Base-by-base conservation (phyloP, 495 filamentous ascomycete genomes). In the Immersiella caudata region DNA sequence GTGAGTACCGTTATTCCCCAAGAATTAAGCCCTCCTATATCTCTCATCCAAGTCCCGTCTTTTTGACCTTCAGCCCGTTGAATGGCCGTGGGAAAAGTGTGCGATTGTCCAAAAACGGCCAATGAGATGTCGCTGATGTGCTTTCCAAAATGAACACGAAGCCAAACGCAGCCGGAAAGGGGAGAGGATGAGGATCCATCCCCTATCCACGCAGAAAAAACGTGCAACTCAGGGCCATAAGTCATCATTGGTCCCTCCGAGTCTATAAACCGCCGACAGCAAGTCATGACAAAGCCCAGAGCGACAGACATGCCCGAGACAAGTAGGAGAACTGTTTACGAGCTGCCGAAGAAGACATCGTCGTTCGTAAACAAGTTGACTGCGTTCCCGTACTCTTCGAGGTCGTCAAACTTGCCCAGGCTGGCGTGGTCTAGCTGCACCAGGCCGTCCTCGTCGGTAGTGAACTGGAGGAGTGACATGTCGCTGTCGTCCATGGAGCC, bases 301-400 rank as follows among this genome's bases (percentile, higher is more conserved):
- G 16, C 2, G 40, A 46, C 40, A 26, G 52, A 12, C 16, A 55
- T 26, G n/a, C 7, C n/a, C 20, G 14, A n/a, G 20, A 22, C 7
- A 55, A n/a, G n/a, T 11, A 6, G 52, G 26, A 14, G 26, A 35
- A 18, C 16, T 26, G 26, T 12, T 74, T 67, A 79, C 33, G 74
- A 71, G 50, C 67, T 71, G 9, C 75, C 72, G 64, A 78, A 80
- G 58, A 79, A 77, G 3, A 76, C 68, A 69, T 79, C 76, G 24
- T 70, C 68, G 33, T 75, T 68, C 20, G 69, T 74, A 68, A 79
- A 77, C 76, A 69, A 76, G 69, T 40, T 73, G 40, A 67, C 68
- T 62, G 62, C 65, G 40, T 61, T 35, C 22, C 70, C 64, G 36
- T 67, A 69, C 9, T 67, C 68, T n/a, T 70, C 70, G 16, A 64